These are phyloP conservation scores for Xylaria sp. DNA, from an alignment of 2,329 filamentous ascomycete genomes.

Conservation along the genomic window DNA sequence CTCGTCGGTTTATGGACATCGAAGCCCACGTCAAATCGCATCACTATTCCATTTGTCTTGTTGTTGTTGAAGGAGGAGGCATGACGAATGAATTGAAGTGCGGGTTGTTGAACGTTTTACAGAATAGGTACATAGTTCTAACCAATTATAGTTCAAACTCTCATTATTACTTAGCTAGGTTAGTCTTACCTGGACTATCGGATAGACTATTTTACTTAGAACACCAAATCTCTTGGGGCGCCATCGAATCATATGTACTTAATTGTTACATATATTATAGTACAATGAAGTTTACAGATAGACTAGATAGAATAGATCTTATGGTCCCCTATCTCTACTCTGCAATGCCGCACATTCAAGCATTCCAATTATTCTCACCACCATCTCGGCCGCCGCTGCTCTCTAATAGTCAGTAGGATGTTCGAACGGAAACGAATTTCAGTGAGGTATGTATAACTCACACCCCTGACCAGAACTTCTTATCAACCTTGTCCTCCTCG, in stretches of 20 bases:
- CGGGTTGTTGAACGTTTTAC: background rate
- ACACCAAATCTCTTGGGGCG: background rate
- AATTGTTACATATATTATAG: background rate
- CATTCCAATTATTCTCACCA: slow-evolving; percentile 44
- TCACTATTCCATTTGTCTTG: slow-evolving; percentile 10
- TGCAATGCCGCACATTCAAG: slow-evolving; percentile 22
- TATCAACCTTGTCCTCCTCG: slow-evolving; percentile 62
- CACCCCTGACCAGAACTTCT: slow-evolving; percentile 62
- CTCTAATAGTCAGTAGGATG: slow-evolving; percentile 31
- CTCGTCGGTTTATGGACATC: slow-evolving; percentile 33
- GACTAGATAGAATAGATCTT: background rate
- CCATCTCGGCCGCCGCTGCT: slow-evolving; percentile 36
- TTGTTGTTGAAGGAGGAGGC: background rate
- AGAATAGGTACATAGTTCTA: background rate
- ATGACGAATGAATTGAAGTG: background rate
- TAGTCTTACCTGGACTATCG: background rate
- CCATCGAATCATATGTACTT: background rate
- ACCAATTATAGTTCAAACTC: background rate
- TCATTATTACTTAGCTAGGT: background rate
- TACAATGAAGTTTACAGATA: background rate
- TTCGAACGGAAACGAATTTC: background rate
- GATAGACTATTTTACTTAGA: background rate
- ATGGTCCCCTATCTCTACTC: background rate
- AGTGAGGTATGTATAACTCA: slow-evolving; percentile 46
- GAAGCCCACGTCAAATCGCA: slow-evolving; percentile 37